Base-by-base conservation (phyloP, 768 basidiomycete species). In the Suillus plorans region DNA sequence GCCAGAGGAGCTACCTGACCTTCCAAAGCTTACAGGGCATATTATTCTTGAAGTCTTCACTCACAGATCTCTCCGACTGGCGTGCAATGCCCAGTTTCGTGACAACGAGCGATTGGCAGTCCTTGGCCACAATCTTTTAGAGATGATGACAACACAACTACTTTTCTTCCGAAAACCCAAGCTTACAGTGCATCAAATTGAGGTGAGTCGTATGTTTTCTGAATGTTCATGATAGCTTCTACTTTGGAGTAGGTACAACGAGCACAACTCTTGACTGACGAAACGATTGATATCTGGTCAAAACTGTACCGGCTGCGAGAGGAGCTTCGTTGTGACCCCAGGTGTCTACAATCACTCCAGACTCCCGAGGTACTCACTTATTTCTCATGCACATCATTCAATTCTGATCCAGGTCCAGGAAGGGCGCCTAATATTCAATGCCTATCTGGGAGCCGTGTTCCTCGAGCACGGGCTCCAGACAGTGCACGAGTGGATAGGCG, bases 391-490 rank as follows among this genome's bases (percentile, higher is more conserved):
- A 56, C 64, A 53, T 41, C 58, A 28, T 64, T 59, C 64, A 68
- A 68, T 55, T 63, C 55, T 67, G 41, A 69, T 62, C 61, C 60
- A 66, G 65, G 55, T 72, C 22, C 67, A 89, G 87, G 87, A 89
- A 78, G 81, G 82, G 7, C 80, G 79, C 41, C 71, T 79, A 20
- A 76, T 91, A 22, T 89, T 91, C 72, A 79, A 83, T 69, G 85
- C 89, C 49, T 91, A 90, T 77, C 81, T 89, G 41, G 90, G 88
- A 53, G 90, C 84, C 45, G 80, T 89, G 34, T 89, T 82, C 70
- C 70, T 76, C 66, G 83, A 86, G 64, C 80, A 78, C 68, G 89
- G 89, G 49, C 75, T 84, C 66, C 72, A 77, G 20, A 75, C 73
- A 42, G 82, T 89, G 64, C 81, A 82, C 69, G 74, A 79, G 64